Base-by-base conservation (phyloP, 2,329 filamentous ascomycete species). In the Ascomycota sp. region DNA sequence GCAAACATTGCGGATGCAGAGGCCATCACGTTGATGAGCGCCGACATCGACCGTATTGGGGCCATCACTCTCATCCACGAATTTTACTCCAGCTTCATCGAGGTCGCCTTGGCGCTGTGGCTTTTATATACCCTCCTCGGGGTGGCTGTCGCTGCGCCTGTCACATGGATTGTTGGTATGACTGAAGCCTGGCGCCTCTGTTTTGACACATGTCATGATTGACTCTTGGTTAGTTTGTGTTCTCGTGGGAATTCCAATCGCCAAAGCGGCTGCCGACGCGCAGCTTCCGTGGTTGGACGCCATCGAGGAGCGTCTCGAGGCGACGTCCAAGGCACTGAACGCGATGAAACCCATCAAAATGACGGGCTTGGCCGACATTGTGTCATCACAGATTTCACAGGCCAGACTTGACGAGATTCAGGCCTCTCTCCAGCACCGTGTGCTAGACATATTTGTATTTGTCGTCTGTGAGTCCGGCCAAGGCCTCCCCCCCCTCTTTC, bases 281-380 rank as follows among this genome's bases (percentile, higher is more conserved):
- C 39, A 48, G 36, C 41, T 34, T 6, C 36, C 44, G 2, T 49
- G 44, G 45, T 42, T 44, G 2, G 45, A 47, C 13, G 44, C 44
- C 1, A 47, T 48, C 24, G 43, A 48, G 25, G 38, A 39, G n/a
- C 43, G 46, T 0, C 32, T 48, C 9, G 40, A 40, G 4, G 42
- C 41, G 11, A 48, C 46, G 0, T 34, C 46, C 0, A 42, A 43
- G 27, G 38, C 41, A 2, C 35, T 49, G 6, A 37, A 40, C 6
- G 37, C 37, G 2, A 57, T 60, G 46, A 60, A 58, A 36, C 48
- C 50, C 9, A 45, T 61, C 33, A 58, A 57, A 37, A 55, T 61
- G 49, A 52, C 51, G 35, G 58, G 58, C 0, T 41, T 59, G 16
- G 50, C 50, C 9, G 45, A 51, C 21, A 44, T 43, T 11, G 38